Conservation (phyloP, 192 early-diverging fungal genomes). For the Helicostylum pulchrum region DNA sequence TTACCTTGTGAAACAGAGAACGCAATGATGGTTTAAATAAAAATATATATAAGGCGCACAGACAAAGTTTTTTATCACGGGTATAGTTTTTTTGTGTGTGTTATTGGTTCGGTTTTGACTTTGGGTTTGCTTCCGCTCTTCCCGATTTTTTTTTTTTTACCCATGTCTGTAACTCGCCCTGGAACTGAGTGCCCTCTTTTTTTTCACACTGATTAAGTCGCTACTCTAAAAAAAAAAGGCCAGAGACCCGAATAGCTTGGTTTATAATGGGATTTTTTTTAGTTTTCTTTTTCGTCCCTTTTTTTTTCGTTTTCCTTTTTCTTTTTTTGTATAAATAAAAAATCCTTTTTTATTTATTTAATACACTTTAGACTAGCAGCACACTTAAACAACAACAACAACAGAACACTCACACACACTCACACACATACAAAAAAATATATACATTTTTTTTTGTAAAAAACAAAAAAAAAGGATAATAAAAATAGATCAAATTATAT, state of each 20-base stretch:
- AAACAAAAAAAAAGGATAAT: conserved; percentile 2
- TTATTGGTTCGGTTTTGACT: conserved; percentile 18
- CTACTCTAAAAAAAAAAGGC: background rate
- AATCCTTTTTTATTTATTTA: background rate
- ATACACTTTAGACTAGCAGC: background rate
- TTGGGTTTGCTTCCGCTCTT: background rate
- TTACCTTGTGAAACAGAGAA: conserved; percentile 26
- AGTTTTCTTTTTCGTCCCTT: background rate
- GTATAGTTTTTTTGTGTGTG: background rate
- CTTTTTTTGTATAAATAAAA: background rate
- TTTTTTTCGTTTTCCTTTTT: background rate
- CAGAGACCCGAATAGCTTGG: too few species aligned
- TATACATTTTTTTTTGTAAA: background rate
- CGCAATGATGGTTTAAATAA: conserved; percentile 7
- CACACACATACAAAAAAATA: too few species aligned
- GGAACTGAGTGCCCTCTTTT: background rate
- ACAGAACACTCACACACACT: too few species aligned
- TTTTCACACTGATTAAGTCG: too few species aligned
- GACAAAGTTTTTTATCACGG: background rate
- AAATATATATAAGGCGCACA: background rate
- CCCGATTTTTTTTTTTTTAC: conserved; percentile 2
- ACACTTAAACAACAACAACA: too few species aligned
- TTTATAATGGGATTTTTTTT: too few species aligned
- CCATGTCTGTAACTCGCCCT: background rate
- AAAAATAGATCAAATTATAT: background rate